Evolutionary conservation across 805 yeast species (phyloP).

Genomic region (Starmerella cellae): DNA sequence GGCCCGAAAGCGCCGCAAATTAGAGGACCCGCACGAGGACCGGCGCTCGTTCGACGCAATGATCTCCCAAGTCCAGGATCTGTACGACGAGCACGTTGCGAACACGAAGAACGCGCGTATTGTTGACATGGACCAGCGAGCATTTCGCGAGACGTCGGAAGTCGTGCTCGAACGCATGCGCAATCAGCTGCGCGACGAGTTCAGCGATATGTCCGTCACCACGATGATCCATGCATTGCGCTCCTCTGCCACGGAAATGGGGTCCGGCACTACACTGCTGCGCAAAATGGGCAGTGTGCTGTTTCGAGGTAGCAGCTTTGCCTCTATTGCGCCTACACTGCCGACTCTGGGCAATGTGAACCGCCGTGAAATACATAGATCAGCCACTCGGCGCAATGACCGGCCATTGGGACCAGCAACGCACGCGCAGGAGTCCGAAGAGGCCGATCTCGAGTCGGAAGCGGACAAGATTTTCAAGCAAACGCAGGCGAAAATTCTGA

Average conservation of each 20-base stretch:
- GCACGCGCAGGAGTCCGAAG: neutral
- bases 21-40: neutral
- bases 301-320: constrained; percentile 4
- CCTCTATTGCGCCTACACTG: neutral
- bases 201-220: constrained; percentile 5
- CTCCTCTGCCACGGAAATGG: neutral
- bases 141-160: constrained; percentile 2
- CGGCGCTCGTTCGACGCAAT: neutral
- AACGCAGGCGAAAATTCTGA: neutral
- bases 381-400: neutral
- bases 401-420: neutral
- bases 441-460: neutral
- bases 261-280: neutral
- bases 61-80: constrained; percentile 2
- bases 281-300: constrained; percentile 1
- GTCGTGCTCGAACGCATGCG: constrained; percentile 2
- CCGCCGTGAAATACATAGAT: neutral
- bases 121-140: constrained; percentile 10
- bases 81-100: constrained; percentile 2
- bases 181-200: constrained; percentile 5
- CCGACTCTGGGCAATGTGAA: neutral
- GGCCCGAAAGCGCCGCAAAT: neutral
- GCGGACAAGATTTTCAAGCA: neutral
- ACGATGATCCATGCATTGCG: neutral
- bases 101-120: constrained; percentile 3